Evolutionary conservation across 2,329 filamentous ascomycete genomes (phyloP).

Genomic region (Xylaria sp.): DNA sequence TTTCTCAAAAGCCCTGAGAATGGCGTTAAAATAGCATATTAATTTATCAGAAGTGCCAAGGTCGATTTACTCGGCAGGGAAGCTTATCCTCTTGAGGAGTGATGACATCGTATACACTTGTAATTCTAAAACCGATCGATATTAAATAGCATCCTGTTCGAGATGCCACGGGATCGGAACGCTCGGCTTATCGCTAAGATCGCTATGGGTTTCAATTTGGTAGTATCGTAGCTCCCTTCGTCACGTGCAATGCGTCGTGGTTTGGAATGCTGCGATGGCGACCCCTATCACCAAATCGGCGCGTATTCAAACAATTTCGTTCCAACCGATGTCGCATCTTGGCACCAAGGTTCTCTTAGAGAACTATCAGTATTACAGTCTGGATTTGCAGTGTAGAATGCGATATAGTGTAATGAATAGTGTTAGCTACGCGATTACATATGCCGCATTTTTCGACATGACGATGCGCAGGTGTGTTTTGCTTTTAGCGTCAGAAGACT

Average conservation of each 20-base stretch:
- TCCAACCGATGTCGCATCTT: background rate
- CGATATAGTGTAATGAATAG: background rate
- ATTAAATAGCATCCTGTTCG: background rate
- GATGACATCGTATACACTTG: background rate
- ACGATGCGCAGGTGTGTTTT: too few species aligned
- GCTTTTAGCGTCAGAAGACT: too few species aligned
- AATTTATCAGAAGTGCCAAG: background rate
- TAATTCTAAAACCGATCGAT: background rate
- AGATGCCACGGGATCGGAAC: background rate
- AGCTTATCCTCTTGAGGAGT: background rate
- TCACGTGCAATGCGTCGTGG: background rate
- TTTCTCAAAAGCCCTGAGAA: background rate
- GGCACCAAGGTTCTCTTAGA: background rate
- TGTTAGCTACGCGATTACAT: background rate
- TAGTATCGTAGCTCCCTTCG: background rate
- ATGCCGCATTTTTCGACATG: too few species aligned
- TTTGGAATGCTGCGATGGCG: conserved; percentile 4
- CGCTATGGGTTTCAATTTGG: background rate
- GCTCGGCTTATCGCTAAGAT: background rate
- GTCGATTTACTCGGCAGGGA: background rate
- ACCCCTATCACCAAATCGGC: conserved; percentile 31
- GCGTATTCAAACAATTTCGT: conserved; percentile 30
- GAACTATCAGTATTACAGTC: background rate
- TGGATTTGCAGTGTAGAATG: background rate
- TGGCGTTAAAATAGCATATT: background rate